Evolutionary conservation across 164 flowering plant genomes (phyloP).

Genomic region (Buxus sempervirens): DNA sequence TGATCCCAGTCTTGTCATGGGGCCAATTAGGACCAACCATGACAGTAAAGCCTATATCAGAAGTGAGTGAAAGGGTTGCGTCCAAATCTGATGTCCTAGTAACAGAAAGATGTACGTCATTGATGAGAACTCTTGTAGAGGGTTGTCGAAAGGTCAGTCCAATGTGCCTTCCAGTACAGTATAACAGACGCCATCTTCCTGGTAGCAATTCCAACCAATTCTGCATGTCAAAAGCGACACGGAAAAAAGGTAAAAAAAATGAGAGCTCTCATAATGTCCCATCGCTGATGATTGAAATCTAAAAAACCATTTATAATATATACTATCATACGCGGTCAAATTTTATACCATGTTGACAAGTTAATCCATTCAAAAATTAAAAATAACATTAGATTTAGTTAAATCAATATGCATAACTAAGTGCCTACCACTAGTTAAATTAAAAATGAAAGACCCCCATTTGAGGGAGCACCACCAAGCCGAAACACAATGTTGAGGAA

Average conservation of each 20-base stretch:
- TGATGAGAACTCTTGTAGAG: constrained; percentile 61
- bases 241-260: background rate
- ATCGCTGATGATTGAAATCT: too few relatives aligned
- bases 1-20: constrained; percentile 61
- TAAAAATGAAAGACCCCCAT: background rate
- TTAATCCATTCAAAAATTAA: too few relatives aligned
- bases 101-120: constrained; percentile 52
- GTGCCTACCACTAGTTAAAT: too few relatives aligned
- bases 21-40: constrained; percentile 71
- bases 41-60: constrained; percentile 64
- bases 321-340: too few relatives aligned
- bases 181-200: constrained; percentile 88
- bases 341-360: too few relatives aligned
- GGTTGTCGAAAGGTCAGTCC: constrained; percentile 91
- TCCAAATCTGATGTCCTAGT: constrained; percentile 31
- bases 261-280: background rate
- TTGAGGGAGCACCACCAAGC: background rate
- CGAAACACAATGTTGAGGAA: background rate
- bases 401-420: too few relatives aligned
- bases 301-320: too few relatives aligned
- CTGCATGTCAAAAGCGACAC: constrained; percentile 32
- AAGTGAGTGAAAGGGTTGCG: constrained; percentile 38
- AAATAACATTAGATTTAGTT: too few relatives aligned
- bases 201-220: constrained; percentile 81
- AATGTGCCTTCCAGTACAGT: constrained; percentile 83